These are phyloP conservation scores for Phaeosphaeria sp. DNA, from an alignment of 2,329 filamentous ascomycete species.

Conservation along the genomic window DNA sequence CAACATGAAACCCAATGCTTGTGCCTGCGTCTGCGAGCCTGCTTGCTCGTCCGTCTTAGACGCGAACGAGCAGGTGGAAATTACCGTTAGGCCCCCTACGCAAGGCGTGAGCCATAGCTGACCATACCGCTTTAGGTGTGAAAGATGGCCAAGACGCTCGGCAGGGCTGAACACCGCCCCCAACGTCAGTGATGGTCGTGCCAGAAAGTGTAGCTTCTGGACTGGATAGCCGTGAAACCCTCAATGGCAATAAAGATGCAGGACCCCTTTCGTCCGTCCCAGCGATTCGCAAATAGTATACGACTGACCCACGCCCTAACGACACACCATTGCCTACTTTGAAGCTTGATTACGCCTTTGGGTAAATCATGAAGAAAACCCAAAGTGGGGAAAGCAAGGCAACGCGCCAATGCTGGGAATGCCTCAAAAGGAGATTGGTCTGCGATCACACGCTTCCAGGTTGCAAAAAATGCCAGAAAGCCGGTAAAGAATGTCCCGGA, in stretches of 20 bases:
- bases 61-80: neutral
- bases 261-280: conserved; percentile 8
- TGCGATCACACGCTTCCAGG: conserved; percentile 42
- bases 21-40: neutral
- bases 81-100: neutral
- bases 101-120: neutral
- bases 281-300: conserved; percentile 1
- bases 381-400: conserved; percentile 28
- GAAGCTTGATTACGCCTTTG: conserved; percentile 1
- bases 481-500: conserved; percentile 38
- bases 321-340: neutral
- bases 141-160: conserved; percentile 26
- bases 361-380: conserved; percentile 11
- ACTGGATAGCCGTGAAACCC: conserved; percentile 5
- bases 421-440: conserved; percentile 39
- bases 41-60: neutral
- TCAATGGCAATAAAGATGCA: conserved; percentile 32
- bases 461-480: conserved; percentile 40
- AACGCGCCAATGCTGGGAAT: conserved; percentile 43
- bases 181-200: neutral
- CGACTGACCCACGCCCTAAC: conserved; percentile 10
- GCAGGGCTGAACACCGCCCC: conserved; percentile 6
- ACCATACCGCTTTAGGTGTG: conserved; percentile 14
- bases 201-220: neutral
- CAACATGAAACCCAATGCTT: neutral